phyloP scores from a whole-genome alignment of 768 basidiomycete species.

The Austroboletus festivus region DNA sequence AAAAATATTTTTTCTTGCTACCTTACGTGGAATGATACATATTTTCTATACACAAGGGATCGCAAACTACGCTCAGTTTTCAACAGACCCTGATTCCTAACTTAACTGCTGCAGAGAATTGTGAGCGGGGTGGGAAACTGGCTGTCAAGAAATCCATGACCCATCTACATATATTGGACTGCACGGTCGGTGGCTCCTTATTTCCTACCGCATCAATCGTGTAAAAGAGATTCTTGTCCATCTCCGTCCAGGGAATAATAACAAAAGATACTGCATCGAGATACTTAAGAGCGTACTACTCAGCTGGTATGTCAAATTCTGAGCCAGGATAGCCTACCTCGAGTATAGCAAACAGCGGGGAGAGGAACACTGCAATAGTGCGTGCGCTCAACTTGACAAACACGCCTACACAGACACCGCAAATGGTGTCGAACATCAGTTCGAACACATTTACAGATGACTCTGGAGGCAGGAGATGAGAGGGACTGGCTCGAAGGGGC shows the following conservation, averaged over 20 bases:
- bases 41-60: background rate
- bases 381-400: slow-evolving; percentile 96
- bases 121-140: slow-evolving; percentile 89
- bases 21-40: slow-evolving; percentile 26
- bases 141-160: slow-evolving; percentile 81
- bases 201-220: slow-evolving; percentile 54
- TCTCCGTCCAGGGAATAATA: slow-evolving; percentile 75
- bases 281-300: slow-evolving; percentile 52
- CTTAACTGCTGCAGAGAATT: slow-evolving; percentile 81
- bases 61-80: slow-evolving; percentile 10
- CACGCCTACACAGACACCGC: slow-evolving; percentile 86
- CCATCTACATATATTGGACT: slow-evolving; percentile 64
- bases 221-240: slow-evolving; percentile 73
- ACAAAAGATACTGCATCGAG: slow-evolving; percentile 69
- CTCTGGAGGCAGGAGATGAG: slow-evolving; percentile 45
- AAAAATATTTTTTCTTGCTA: slow-evolving; percentile 21
- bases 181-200: slow-evolving; percentile 59
- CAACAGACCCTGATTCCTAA: slow-evolving; percentile 82
- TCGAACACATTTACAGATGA: slow-evolving; percentile 82
- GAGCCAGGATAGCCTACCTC: slow-evolving; percentile 53
- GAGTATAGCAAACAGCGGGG: slow-evolving; percentile 85
- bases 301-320: background rate
- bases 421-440: slow-evolving; percentile 83
- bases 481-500: no score
- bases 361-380: slow-evolving; percentile 78